phyloP scores from a whole-genome alignment of 2,329 filamentous ascomycete species.

The Diaporthe velutina region DNA sequence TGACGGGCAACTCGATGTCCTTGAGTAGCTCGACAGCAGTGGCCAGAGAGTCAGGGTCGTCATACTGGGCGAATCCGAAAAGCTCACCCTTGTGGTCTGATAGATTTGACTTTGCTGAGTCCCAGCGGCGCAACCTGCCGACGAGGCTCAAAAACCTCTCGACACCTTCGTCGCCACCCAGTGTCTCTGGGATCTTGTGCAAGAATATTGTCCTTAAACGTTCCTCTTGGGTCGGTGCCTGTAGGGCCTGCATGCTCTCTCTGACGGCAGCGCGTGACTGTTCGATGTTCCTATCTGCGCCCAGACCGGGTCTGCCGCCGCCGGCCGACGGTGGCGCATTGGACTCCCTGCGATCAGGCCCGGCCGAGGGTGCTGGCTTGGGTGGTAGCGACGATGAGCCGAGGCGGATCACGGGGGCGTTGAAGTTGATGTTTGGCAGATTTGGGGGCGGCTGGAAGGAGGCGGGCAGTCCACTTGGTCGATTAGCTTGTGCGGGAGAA shows the following conservation, averaged over 20 bases:
- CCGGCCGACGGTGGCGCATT: constrained; percentile 55
- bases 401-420: constrained; percentile 93
- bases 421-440: constrained; percentile 98
- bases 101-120: constrained; percentile 72
- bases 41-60: constrained; percentile 88
- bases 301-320: constrained; percentile 61
- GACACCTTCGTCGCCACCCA: constrained; percentile 81
- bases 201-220: constrained; percentile 93
- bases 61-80: constrained; percentile 97
- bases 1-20: constrained; percentile 84
- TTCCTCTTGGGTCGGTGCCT: constrained; percentile 90
- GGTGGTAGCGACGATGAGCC: constrained; percentile 75
- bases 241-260: constrained; percentile 78
- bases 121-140: constrained; percentile 87
- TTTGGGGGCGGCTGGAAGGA: constrained; percentile 91
- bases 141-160: constrained; percentile 83
- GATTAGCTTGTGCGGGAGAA: constrained; percentile 77
- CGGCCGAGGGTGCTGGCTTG: constrained; percentile 65
- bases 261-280: constrained; percentile 75
- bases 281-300: constrained; percentile 75
- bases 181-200: constrained; percentile 84
- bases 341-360: constrained; percentile 60
- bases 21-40: constrained; percentile 87
- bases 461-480: constrained; percentile 82
- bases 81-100: constrained; percentile 83